phyloP scores from a whole-genome alignment of 805 yeast genomes.

The Candida nanaspora region DNA sequence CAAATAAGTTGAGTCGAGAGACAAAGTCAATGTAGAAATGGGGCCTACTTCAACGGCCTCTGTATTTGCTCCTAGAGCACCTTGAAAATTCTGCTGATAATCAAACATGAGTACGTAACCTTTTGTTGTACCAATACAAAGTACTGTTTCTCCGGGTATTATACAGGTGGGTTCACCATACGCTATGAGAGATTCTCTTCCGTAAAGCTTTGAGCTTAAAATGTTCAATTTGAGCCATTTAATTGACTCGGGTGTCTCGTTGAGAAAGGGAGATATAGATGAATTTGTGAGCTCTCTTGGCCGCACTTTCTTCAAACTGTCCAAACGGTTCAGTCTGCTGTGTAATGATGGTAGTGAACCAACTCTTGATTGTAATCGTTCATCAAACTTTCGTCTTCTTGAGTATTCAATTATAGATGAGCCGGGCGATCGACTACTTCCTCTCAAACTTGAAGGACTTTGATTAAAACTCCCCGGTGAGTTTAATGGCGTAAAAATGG shows the following conservation, averaged over 20 bases:
- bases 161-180: slow-evolving; percentile 49
- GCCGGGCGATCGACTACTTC: neutral
- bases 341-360: neutral
- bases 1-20: slow-evolving; percentile 61
- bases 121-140: slow-evolving; percentile 63
- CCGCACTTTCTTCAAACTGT: neutral
- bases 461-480: neutral
- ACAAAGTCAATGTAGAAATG: slow-evolving; percentile 49
- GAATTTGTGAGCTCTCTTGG: neutral
- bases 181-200: slow-evolving; percentile 10
- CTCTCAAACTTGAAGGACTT: neutral
- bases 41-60: slow-evolving; percentile 31
- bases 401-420: neutral
- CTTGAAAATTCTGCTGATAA: slow-evolving; percentile 51
- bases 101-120: slow-evolving; percentile 65
- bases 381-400: slow-evolving; percentile 10
- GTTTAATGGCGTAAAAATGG: neutral
- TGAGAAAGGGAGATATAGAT: neutral
- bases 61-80: slow-evolving; percentile 28
- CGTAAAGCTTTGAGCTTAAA: slow-evolving; percentile 13
- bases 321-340: neutral
- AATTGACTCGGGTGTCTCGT: slow-evolving; percentile 11
- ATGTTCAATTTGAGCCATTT: slow-evolving; percentile 23
- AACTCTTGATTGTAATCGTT: slow-evolving; percentile 10
- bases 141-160: slow-evolving; percentile 31